A percentile compares a stretch with the other conserved stretches of the same genome.
Evolutionary conservation across 345 rosid genomes (phyloP).

Genomic region (Corchorus capsularis): DNA sequence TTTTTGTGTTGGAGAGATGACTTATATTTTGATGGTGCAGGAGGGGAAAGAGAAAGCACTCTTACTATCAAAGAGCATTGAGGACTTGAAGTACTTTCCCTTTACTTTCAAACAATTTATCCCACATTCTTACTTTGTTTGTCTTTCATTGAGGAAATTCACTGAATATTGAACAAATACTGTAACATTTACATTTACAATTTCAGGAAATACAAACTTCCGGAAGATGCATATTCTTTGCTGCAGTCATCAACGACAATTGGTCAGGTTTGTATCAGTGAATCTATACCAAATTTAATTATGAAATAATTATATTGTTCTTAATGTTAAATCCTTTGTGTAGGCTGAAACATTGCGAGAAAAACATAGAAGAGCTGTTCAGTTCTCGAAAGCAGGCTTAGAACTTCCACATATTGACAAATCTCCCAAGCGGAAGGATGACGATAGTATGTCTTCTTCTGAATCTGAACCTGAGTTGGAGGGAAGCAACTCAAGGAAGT

Average conservation of each 20-base stretch:
- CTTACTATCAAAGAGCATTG: constrained; percentile 49
- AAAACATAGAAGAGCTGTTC: constrained; percentile 58
- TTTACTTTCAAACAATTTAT: not conserved
- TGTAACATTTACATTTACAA: constrained; percentile 9
- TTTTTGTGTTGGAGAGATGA: constrained; percentile 1
- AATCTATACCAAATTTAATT: constrained; percentile 15
- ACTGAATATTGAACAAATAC: not conserved
- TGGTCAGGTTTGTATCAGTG: constrained; percentile 53
- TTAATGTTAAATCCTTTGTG: constrained; percentile 19
- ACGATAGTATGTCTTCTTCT: constrained; percentile 18
- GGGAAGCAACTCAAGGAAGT: not conserved
- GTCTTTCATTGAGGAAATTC: not conserved
- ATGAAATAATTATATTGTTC: not conserved
- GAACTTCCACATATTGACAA: constrained; percentile 32
- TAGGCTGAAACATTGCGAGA: constrained; percentile 66
- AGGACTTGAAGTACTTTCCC: constrained; percentile 58
- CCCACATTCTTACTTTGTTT: constrained; percentile 5
- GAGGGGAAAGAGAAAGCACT: constrained; percentile 60
- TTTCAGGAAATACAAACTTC: constrained; percentile 69
- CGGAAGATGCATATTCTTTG: constrained; percentile 59
- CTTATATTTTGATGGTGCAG: constrained; percentile 27
- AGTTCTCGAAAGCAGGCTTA: constrained; percentile 63
- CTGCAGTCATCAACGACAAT: constrained; percentile 66
- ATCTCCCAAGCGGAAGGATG: constrained; percentile 25
- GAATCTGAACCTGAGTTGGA: constrained; percentile 28